Base-by-base conservation (phyloP, 2,329 filamentous ascomycete species). In the Stagonosporopsis cucurbitacearum region DNA sequence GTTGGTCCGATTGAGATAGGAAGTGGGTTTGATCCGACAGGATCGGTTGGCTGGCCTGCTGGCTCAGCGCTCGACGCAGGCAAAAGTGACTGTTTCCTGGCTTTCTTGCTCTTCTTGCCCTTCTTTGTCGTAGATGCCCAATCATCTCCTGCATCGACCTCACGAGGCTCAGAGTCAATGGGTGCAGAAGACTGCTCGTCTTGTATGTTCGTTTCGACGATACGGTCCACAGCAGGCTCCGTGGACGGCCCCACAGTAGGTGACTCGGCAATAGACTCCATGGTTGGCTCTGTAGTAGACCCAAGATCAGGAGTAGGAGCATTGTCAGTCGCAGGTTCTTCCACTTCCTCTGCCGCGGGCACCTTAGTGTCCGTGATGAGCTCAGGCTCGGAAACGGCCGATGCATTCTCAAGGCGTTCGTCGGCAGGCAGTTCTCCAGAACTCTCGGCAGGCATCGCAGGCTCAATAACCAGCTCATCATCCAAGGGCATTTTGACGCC, bases 41-140 rank as follows among this genome's bases (percentile, higher is more conserved):
- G 8, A n/a, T 51, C 37, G 1, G 28, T 11, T 26, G 39, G 30
- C 15, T 43, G 28, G n/a, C 17, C 23, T 17, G 51, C 47, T 13
- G 36, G 23, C 13, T 57, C 57, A 5, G 60, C 57, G 6, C 28
- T 20, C 8, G 33, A 19, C 20, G 65, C 65, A 15, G 52, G 32
- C 7, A 54, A 25, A 19, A 52, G 30, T 20, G 65, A 50, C 36
- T 62, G 55, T 19, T 62, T 62, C 44, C 67, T 67, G 23, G 43
- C 54, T 47, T 73, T 71, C 60, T 74, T 74, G 11, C 51, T 56
- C 50, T 67, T 69, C 37, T 67, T 66, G 6, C 32, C 40, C 46
- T 69, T 70, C 50, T 67, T 70, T n/a, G 63, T 52, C 19, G 55
- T 36, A 5, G 57, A 33, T 1, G 57, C 32, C 43, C 19, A 50